A percentile compares a stretch with the other conserved stretches of the same genome.
Conservation (phyloP, 1,284 basidiomycete genomes). For the Malassezia slooffiae region DNA sequence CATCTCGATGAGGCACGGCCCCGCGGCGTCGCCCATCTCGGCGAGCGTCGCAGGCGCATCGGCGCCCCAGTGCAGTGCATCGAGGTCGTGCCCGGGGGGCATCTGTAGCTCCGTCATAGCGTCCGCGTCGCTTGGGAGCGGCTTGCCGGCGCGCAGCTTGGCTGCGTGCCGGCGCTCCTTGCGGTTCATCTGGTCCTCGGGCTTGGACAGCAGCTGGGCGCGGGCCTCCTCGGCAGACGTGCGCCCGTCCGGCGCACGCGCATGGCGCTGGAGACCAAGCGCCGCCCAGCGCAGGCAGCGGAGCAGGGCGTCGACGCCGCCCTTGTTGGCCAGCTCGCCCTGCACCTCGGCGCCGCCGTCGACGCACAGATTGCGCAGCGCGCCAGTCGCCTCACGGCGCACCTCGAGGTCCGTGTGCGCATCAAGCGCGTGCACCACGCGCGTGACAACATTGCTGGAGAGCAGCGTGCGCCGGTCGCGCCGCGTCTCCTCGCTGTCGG, state of each 20-base stretch:
- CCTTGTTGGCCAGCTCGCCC: constrained; percentile 29
- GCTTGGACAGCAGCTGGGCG: constrained; percentile 26
- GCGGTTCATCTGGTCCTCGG: constrained; percentile 42
- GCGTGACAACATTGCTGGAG: constrained; percentile 24
- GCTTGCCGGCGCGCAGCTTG: constrained; percentile 27
- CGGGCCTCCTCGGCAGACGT: constrained; percentile 20
- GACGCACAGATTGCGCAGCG: constrained; percentile 42
- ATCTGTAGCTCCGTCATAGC: constrained; percentile 14
- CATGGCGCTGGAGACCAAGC: constrained; percentile 19
- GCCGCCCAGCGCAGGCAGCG: constrained; percentile 27
- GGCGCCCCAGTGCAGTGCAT: constrained; percentile 9
- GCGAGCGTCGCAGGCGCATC: constrained; percentile 13
- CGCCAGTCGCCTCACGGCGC: constrained; percentile 38
- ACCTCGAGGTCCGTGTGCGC: constrained; percentile 29
- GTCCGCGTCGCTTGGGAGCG: constrained; percentile 18
- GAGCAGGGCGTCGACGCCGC: constrained; percentile 22
- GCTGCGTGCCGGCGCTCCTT: constrained; percentile 41
- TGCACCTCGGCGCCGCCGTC: constrained; percentile 27
- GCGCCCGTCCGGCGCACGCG: constrained; percentile 7
- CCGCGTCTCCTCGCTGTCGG: constrained; percentile 25
- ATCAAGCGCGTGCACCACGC: constrained; percentile 30
- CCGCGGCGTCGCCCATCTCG: constrained; percentile 19
- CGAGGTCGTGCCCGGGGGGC: constrained; percentile 15
- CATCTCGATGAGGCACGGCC: constrained; percentile 27
- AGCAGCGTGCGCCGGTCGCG: constrained; percentile 18